A percentile compares a stretch with the other conserved stretches of the same genome.
Evolutionary conservation across 2,329 filamentous ascomycete genomes (phyloP).

Genomic region (Venturia nashicola): DNA sequence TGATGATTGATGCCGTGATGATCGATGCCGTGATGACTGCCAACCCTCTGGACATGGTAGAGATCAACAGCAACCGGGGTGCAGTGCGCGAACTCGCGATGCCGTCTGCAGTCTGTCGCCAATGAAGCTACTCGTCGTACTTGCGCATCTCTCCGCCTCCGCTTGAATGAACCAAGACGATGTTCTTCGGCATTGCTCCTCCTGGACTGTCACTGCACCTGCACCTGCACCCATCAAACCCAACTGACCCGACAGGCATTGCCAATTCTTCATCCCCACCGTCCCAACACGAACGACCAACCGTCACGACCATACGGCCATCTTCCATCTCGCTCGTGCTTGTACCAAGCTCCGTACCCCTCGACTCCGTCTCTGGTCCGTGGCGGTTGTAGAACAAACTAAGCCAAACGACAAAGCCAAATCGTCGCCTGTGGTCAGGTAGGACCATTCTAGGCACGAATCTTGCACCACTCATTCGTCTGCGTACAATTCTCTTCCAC

Average conservation of each 20-base stretch:
- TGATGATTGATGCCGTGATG: no score
- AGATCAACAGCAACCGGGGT: neutral
- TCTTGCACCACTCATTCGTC: constrained; percentile 4
- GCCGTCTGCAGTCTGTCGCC: no score
- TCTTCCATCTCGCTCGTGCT: neutral
- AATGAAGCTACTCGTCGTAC: no score
- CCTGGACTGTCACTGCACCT: no score
- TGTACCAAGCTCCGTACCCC: neutral
- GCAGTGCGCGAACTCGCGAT: no score
- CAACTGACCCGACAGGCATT: no score
- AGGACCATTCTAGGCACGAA: neutral
- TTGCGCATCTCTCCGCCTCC: no score
- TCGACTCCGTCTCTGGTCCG: neutral
- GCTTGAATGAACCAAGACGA: no score
- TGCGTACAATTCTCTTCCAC: neutral
- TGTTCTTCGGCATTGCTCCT: no score
- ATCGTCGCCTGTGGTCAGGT: neutral
- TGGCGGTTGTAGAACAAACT: neutral
- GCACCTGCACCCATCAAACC: no score
- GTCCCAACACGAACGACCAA: neutral
- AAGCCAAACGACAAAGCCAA: neutral
- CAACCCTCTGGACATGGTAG: neutral
- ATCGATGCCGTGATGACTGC: neutral
- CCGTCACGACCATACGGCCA: neutral
- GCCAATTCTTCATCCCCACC: neutral